Evolutionary conservation across 106 monocot species (phyloP), one percentile per base, ranked within the genome.

Genomic region (Allium fistulosum): DNA sequence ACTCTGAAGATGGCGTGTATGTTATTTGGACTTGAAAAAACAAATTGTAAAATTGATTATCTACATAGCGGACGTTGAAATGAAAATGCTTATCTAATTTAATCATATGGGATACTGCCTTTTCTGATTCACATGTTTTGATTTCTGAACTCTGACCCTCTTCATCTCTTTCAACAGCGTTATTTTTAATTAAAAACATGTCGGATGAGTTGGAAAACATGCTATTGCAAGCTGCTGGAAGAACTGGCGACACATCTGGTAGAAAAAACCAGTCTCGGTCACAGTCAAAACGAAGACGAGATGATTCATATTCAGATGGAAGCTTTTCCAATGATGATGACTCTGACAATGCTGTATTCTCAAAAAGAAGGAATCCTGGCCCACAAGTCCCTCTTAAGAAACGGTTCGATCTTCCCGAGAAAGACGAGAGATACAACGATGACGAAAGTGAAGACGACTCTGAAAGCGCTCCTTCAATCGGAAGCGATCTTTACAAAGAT

Each of bases 401-500:
- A 64, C 60, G 80, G 17, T 65, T 81, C 46, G 87, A 88, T 66
- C 87, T 80, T 12, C 74, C 71, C 7, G 82, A 87, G 52, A 78
- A 70, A 59, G 77, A 80, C 46, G 37, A 37, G 37, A 37, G 37
- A 37, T 52, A 75, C 61, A 75, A 78, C 7, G 82, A 82, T 46
- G 82, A 74, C 22, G 51, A 69, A 37, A 83, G 82, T 48, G 83
- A 74, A 15, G 75, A 86, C 57, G 90, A 37, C 37, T 91, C 85
- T 7, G 91, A 95, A 62, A 90, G 85, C 48, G 85, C 75, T 6
- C 82, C 76, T 57, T 91, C 91, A 6, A 71, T 91, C 9, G 94
- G 94, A 10, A 91, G 90, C 46, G 91, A 95, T 57, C 83, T 95
- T 11, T 95, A 95, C 77, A 91, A 83, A 70, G 87, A 85, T 69